A percentile compares a stretch with the other conserved stretches of the same genome.
Evolutionary conservation across 176 grass and related monocot species (phyloP).

Genomic region (Tillandsia fasciculata): DNA sequence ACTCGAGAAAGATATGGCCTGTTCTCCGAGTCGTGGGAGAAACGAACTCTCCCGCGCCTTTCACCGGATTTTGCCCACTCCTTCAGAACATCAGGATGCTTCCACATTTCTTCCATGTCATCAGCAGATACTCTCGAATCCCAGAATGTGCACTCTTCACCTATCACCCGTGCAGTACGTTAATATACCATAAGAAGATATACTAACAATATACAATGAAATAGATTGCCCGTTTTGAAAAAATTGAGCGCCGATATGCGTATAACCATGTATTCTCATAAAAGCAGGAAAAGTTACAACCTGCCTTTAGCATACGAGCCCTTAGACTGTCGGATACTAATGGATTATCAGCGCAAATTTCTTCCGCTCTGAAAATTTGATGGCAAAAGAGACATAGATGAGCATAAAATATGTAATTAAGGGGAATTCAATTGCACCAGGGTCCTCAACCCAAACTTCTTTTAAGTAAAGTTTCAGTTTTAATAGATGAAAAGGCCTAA

Average conservation of each 20-base stretch:
- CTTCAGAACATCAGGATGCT: slow-evolving; percentile 56
- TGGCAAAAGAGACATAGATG: neutral
- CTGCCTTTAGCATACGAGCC: slow-evolving; percentile 20
- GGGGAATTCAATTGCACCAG: too few relatives aligned
- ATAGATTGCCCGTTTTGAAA: neutral
- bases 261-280: neutral
- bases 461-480: too few relatives aligned
- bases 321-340: slow-evolving; percentile 12
- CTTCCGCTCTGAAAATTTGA: slow-evolving; percentile 38
- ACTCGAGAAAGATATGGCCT: slow-evolving; percentile 95
- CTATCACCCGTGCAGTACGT: slow-evolving; percentile 31
- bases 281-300: slow-evolving; percentile 17
- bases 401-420: neutral
- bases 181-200: slow-evolving; percentile 4
- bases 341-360: slow-evolving; percentile 21
- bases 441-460: too few relatives aligned
- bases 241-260: too few relatives aligned
- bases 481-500: too few relatives aligned
- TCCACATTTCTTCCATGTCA: slow-evolving; percentile 87
- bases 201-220: neutral
- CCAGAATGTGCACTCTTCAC: slow-evolving; percentile 60
- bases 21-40: slow-evolving; percentile 74
- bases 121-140: slow-evolving; percentile 63
- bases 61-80: slow-evolving; percentile 94
- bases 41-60: slow-evolving; percentile 68